Conservation (phyloP, 2,329 filamentous ascomycete genomes). For the Alternaria angustiovoidea region DNA sequence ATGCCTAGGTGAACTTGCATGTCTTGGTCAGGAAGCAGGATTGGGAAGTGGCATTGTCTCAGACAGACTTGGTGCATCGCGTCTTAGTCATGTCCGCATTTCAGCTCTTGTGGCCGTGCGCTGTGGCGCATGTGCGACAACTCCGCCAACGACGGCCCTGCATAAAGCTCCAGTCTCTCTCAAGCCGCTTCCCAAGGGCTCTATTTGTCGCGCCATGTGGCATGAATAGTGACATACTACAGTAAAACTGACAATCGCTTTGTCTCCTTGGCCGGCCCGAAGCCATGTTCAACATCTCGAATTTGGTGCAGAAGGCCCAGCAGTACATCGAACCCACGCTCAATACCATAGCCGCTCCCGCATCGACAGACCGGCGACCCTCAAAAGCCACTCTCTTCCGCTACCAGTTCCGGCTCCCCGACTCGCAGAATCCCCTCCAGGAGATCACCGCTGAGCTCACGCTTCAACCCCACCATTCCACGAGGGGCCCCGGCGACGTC, state of each 20-base stretch:
- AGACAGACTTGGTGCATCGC: not conserved
- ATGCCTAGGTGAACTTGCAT: not conserved
- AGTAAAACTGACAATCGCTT: slow-evolving; percentile 23
- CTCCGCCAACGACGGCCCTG: slow-evolving; percentile 17
- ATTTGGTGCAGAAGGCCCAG: slow-evolving; percentile 93
- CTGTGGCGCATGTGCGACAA: slow-evolving; percentile 17
- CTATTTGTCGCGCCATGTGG: slow-evolving; percentile 40
- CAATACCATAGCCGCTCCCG: slow-evolving; percentile 67
- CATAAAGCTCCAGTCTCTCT: slow-evolving; percentile 21
- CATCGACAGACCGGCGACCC: slow-evolving; percentile 76
- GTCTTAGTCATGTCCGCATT: slow-evolving; percentile 11
- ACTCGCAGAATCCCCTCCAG: slow-evolving; percentile 89
- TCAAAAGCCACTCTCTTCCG: slow-evolving; percentile 94
- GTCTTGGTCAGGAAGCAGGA: not conserved
- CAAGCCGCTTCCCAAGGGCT: slow-evolving; percentile 24
- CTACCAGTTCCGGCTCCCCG: slow-evolving; percentile 93
- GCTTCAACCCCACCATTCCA: slow-evolving; percentile 71
- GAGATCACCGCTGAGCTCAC: slow-evolving; percentile 97
- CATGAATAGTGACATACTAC: slow-evolving; percentile 16
- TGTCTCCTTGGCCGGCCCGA: slow-evolving; percentile 24
- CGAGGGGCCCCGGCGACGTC: slow-evolving; percentile 54
- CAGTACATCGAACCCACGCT: slow-evolving; percentile 91
- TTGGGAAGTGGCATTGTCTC: not conserved
- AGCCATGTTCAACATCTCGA: slow-evolving; percentile 66
- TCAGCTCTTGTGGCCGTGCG: slow-evolving; percentile 20